Conservation (phyloP, 2,329 filamentous ascomycete species). For the Botrytis tulipae region DNA sequence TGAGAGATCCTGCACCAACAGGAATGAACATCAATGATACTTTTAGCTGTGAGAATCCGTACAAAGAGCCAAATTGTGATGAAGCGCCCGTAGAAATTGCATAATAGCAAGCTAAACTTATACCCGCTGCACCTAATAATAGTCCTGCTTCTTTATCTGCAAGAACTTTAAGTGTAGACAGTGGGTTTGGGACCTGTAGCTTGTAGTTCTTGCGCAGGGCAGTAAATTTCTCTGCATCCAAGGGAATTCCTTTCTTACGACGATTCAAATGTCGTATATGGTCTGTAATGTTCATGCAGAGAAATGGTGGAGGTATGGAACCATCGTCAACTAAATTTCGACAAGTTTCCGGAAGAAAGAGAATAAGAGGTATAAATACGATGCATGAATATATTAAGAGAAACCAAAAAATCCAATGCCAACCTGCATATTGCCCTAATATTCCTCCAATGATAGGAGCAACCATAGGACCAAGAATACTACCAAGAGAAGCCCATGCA, state of each 20-base stretch:
- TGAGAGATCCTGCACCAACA: slow-evolving; percentile 18
- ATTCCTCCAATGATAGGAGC: not conserved
- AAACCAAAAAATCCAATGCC: not conserved
- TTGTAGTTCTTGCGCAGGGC: slow-evolving; percentile 38
- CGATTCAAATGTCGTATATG: slow-evolving; percentile 32
- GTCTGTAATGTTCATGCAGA: slow-evolving; percentile 55
- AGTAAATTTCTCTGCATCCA: slow-evolving; percentile 30
- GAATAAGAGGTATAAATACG: slow-evolving; percentile 23
- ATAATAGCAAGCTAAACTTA: slow-evolving; percentile 54
- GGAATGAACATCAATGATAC: slow-evolving; percentile 28
- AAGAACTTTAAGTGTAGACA: slow-evolving; percentile 44
- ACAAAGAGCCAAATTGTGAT: not conserved
- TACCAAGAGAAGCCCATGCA: not conserved
- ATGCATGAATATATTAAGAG: not conserved
- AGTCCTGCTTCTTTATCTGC: slow-evolving; percentile 46
- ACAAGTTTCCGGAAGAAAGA: slow-evolving; percentile 31
- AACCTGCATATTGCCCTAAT: not conserved
- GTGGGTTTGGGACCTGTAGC: slow-evolving; percentile 40
- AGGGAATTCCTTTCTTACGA: slow-evolving; percentile 21
- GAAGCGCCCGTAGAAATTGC: slow-evolving; percentile 37
- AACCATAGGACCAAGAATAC: not conserved
- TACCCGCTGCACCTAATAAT: slow-evolving; percentile 49
- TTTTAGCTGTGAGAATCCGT: slow-evolving; percentile 42
- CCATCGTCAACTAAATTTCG: slow-evolving; percentile 30
- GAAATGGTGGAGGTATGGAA: slow-evolving; percentile 52